phyloP scores from a whole-genome alignment of 495 filamentous ascomycete species.

The Neurospora sp. region DNA sequence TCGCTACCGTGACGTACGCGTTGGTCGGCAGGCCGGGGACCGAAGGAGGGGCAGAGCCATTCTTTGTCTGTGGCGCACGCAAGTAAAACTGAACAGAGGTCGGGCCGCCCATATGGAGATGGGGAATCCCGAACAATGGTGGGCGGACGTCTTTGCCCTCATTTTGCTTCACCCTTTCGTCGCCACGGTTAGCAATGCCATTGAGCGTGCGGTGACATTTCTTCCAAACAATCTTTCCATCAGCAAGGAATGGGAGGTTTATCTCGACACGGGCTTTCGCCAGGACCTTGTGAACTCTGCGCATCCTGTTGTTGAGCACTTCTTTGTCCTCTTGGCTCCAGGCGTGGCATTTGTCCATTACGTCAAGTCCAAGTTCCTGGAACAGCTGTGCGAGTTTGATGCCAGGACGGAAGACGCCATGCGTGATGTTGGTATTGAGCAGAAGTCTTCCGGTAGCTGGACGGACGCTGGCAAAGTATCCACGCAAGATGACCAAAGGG shows the following conservation, averaged over 20 bases:
- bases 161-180: neutral
- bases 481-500: constrained; percentile 44
- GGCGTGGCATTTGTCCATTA: neutral
- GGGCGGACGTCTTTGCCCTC: neutral
- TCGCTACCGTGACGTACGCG: constrained; percentile 18
- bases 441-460: constrained; percentile 53
- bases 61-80: neutral
- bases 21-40: constrained; percentile 5
- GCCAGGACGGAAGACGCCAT: constrained; percentile 34
- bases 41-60: neutral
- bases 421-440: constrained; percentile 48
- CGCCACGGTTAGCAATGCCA: constrained; percentile 29
- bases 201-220: constrained; percentile 32
- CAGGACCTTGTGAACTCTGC: constrained; percentile 32
- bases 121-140: neutral
- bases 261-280: constrained; percentile 32
- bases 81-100: constrained; percentile 14
- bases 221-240: neutral
- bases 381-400: constrained; percentile 18
- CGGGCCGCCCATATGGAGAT: neutral
- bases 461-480: constrained; percentile 60
- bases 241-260: constrained; percentile 20
- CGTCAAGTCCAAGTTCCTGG: neutral
- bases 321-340: neutral
- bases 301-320: neutral